Base-by-base conservation (phyloP, 23 red algal species). In the Rhodosorus marinus region DNA sequence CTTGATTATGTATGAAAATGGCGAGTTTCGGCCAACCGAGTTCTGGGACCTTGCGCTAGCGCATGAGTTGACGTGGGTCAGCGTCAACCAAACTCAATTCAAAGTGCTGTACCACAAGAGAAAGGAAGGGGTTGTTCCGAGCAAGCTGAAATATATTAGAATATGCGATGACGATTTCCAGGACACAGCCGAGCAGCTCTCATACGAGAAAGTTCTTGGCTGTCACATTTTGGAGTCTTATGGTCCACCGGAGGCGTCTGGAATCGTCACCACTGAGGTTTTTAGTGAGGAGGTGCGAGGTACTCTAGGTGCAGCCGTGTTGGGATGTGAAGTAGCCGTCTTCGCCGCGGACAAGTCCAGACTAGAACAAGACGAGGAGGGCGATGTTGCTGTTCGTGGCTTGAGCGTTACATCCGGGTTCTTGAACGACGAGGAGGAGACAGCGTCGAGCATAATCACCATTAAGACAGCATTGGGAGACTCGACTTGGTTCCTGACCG, bases 211-310 rank as follows among this genome's bases (percentile, higher is more conserved):
- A 4, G 25, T 41, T 8, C 49, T 72, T 19, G 20, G 51, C 8
- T 24, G 61, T 24, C 66, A 67, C 3, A 51, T 83, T 3, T 57
- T 83, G 21, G 33, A 70, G 30, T 24, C 78, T 21, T 83, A 83
- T 45, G 78, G 78, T 55, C 69, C 78, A 17, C 29, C 78, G 51
- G 78, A 83, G 52, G 70, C 66, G 21, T 72, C 55, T 41, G 78
- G 55, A 1, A 24, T 71, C 11, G 64, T 59, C 1, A 47, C 51
- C 47, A 47, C 66, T 2, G 72, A 70, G 53, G 25, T 33, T 5
- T 38, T 52, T 0, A 14, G 30, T 8, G 53, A 67, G 11, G 19
- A 29, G 4, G 28, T 40, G 32, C 21, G 26, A 28, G 51, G 56
- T 42, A 64, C 65, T 14, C 60, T 51, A 17, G 78, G 78, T 8